Conservation (phyloP, 176 grass and related monocot species). For the Bonia amplexicaulis region DNA sequence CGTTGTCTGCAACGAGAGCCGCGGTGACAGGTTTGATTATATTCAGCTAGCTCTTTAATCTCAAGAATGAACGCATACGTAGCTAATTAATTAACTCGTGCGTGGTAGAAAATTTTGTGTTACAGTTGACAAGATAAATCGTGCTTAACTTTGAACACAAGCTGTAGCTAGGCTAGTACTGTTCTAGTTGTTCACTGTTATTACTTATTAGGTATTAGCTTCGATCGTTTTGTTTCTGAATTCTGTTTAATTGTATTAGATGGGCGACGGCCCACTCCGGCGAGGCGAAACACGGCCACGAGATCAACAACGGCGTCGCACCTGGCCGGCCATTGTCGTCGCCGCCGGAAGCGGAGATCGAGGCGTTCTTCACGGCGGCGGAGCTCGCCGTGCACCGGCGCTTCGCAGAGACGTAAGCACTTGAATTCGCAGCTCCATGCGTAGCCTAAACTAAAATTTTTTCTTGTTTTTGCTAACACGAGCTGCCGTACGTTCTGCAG, state of each 20-base stretch:
- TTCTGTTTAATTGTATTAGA: background rate
- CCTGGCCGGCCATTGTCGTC: background rate
- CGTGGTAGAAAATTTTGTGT: background rate
- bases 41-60: background rate
- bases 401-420: slow-evolving; percentile 36
- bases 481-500: slow-evolving; percentile 8
- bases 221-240: too few relatives aligned
- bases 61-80: background rate
- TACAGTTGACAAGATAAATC: background rate
- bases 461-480: background rate
- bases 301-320: background rate
- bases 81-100: background rate
- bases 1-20: background rate
- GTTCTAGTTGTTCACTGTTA: background rate
- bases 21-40: background rate
- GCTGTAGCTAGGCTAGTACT: background rate
- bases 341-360: slow-evolving; percentile 34
- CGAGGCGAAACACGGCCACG: background rate
- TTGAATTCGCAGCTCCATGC: background rate
- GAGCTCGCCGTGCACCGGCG: slow-evolving; percentile 39
- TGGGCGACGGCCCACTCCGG: background rate
- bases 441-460: background rate
- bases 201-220: background rate
- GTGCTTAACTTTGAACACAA: background rate
- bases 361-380: slow-evolving; percentile 57